These are phyloP conservation scores for Lentinula lateritia DNA, from an alignment of 768 basidiomycete genomes.

Conservation along the genomic window DNA sequence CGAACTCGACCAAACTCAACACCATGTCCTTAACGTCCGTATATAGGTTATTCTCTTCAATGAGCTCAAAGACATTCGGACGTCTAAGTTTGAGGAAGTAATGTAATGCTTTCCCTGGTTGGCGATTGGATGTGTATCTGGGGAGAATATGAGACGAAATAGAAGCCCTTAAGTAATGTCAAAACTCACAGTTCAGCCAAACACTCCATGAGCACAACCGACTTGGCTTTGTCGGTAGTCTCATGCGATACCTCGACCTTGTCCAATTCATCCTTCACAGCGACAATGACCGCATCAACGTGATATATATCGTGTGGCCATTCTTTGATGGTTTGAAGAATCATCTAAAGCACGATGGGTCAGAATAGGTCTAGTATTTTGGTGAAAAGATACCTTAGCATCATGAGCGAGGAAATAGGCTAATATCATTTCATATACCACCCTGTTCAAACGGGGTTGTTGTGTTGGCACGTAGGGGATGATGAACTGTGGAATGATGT, in stretches of 20 bases:
- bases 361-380: constrained; percentile 1
- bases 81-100: constrained; percentile 83
- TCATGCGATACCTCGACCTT: constrained; percentile 27
- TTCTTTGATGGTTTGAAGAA: constrained; percentile 72
- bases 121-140: constrained; percentile 82
- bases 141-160: background rate
- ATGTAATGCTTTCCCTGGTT: constrained; percentile 90
- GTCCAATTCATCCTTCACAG: constrained; percentile 79
- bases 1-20: constrained; percentile 80
- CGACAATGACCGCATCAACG: constrained; percentile 80
- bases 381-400: constrained; percentile 40
- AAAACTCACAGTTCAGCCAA: constrained; percentile 76
- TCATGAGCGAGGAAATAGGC: constrained; percentile 81
- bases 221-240: constrained; percentile 16
- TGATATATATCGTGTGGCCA: constrained; percentile 95
- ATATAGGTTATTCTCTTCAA: constrained; percentile 89
- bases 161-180: background rate
- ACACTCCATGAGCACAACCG: constrained; percentile 83
- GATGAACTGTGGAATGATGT: constrained; percentile 48
- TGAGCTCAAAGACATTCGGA: constrained; percentile 91
- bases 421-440: constrained; percentile 95
- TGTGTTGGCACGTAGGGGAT: constrained; percentile 88
- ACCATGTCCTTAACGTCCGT: constrained; percentile 94
- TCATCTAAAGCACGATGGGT: constrained; percentile 37
- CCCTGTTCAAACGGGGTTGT: constrained; percentile 69